A percentile compares a stretch with the other conserved stretches of the same genome.
Conservation (phyloP, 2,329 filamentous ascomycete genomes). For the Fusarium nanum region DNA sequence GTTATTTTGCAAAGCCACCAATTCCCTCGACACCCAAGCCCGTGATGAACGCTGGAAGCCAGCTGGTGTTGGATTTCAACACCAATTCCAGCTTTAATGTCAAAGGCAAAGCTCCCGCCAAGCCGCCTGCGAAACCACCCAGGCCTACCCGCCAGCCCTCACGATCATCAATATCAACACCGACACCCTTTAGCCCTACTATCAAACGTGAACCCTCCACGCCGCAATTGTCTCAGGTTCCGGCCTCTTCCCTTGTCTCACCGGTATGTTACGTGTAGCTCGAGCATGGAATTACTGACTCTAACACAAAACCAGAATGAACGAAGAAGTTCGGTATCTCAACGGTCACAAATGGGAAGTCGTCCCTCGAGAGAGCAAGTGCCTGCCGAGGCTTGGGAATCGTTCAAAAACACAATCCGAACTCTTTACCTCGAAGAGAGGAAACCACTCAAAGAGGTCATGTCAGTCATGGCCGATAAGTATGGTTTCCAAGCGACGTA, state of each 20-base stretch:
- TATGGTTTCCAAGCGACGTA: conserved; percentile 63
- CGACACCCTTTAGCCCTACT: conserved; percentile 41
- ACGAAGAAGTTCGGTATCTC: conserved; percentile 47
- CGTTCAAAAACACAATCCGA: conserved; percentile 59
- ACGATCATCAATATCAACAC: conserved; percentile 38
- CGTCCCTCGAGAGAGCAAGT: conserved; percentile 58
- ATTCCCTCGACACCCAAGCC: conserved; percentile 56
- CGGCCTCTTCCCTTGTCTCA: conserved; percentile 41
- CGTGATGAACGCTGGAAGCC: conserved; percentile 49
- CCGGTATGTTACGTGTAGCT: conserved; percentile 41
- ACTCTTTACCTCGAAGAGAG: conserved; percentile 61
- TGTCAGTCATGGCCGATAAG: conserved; percentile 62
- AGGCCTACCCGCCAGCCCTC: conserved; percentile 44
- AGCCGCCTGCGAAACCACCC: conserved; percentile 48
- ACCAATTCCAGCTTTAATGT: conserved; percentile 46
- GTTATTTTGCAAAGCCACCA: conserved; percentile 53
- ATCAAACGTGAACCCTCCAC: conserved; percentile 50
- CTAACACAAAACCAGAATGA: conserved; percentile 41
- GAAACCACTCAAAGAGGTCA: conserved; percentile 64
- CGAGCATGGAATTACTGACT: neutral
- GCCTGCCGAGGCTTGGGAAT: conserved; percentile 61
- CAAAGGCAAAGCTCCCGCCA: conserved; percentile 52
- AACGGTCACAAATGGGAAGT: conserved; percentile 49
- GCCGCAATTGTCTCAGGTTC: conserved; percentile 44
- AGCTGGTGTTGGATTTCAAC: conserved; percentile 54